Base-by-base conservation (phyloP, 1,284 basidiomycete species). In the Tilletia indica region DNA sequence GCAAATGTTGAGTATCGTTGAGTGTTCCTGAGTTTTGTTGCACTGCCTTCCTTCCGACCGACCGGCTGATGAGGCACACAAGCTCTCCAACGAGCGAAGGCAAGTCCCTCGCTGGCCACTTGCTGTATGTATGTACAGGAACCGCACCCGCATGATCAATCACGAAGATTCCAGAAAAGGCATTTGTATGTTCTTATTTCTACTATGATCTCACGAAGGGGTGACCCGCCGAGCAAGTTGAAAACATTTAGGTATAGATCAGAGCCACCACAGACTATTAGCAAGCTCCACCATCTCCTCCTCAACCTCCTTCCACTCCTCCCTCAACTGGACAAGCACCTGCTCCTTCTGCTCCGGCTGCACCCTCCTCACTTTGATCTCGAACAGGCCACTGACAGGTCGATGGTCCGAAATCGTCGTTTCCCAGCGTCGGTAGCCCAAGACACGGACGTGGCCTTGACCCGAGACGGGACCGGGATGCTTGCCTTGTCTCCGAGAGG, bases 401-500 rank as follows among this genome's bases (percentile, higher is more conserved):
- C 83, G 67, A 64, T 85, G 85, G 56, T 85, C 85, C 6, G 77
- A 80, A 14, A 85, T 77, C 42, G 81, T 81, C 1, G 80, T 75
- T 58, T 84, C 83, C 76, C 83, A 84, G 14, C 83, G 67, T 1
- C 77, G 70, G 68, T 85, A 85, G 6, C 77, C 74, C 3, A 82
- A 45, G 39, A 75, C 79, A 2, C 58, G 39, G 19, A 78, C 69
- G 49, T 58, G 66, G 9, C 45, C 39, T 8, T 38, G 11, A 94
- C 8, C 92, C 87, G 85, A 93, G 85, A 96, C 93, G 11, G 90
- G 91, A 4, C 93, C 89, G 75, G 92, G 91, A 69, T 88, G 88
- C 85, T 95, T 94, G 83, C 93, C 94, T 19, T 94, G 87, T 71
- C 84, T 83, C 84, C 96, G 75, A 45, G 73, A 73, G 11, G 56